Conservation (phyloP, 2,329 filamentous ascomycete genomes). For the Fusarium albidum region DNA sequence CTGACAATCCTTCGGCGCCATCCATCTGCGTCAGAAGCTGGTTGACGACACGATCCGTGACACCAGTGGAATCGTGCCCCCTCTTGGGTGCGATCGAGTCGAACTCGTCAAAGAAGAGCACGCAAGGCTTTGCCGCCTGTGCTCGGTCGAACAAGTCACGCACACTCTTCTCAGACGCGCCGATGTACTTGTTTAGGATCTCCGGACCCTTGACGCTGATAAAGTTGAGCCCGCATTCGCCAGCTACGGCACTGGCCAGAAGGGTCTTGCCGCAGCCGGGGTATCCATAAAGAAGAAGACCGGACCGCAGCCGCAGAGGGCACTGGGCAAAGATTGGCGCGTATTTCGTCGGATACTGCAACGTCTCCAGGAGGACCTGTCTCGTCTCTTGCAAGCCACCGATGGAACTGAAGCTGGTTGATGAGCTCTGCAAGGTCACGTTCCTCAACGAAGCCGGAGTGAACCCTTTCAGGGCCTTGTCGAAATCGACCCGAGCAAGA, state of each 20-base stretch:
- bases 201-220: constrained; percentile 98
- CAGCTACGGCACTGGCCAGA: constrained; percentile 94
- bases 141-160: constrained; percentile 95
- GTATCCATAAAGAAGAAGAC: constrained; percentile 91
- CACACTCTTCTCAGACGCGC: constrained; percentile 95
- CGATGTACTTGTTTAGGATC: constrained; percentile 99
- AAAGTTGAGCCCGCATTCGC: constrained; percentile 97
- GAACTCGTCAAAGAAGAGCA: constrained; percentile 98
- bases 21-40: constrained; percentile 99
- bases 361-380: constrained; percentile 89
- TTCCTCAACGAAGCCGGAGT: constrained; percentile 95
- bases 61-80: constrained; percentile 95
- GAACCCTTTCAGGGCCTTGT: constrained; percentile 86
- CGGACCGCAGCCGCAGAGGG: constrained; percentile 91
- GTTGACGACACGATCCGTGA: constrained; percentile 98
- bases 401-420: constrained; percentile 90
- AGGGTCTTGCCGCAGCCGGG: constrained; percentile 97
- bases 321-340: constrained; percentile 97
- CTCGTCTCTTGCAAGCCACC: constrained; percentile 88
- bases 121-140: constrained; percentile 87
- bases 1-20: constrained; percentile 91
- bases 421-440: constrained; percentile 91
- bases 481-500: constrained; percentile 80
- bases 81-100: constrained; percentile 97
- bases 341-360: constrained; percentile 97